Conservation (phyloP, 371 early-diverging fungal genomes). For the Actinomortierella ambigua region DNA sequence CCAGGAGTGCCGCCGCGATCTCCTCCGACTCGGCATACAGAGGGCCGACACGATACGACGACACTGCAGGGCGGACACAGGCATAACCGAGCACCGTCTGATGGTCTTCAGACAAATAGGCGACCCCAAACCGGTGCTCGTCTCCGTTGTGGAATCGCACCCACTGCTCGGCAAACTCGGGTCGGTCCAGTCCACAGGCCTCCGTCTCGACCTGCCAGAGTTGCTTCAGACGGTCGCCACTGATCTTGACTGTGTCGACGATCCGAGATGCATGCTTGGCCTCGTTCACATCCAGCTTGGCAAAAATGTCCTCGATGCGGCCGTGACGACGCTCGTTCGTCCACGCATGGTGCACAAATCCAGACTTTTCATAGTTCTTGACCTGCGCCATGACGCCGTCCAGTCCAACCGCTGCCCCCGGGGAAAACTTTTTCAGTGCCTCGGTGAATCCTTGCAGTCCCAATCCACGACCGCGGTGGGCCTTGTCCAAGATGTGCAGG, state of each 20-base stretch:
- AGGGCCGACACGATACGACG: conserved; percentile 42
- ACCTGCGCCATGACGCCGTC: conserved; percentile 44
- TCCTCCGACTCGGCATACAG: conserved; percentile 28
- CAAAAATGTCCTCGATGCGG: conserved; percentile 1
- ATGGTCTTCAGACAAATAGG: conserved; percentile 12
- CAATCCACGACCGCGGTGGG: conserved; percentile 34
- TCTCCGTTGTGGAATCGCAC: background rate
- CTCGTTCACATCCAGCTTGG: conserved; percentile 5
- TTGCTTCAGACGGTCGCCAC: background rate
- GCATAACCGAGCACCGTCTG: conserved; percentile 25
- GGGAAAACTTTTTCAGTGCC: conserved; percentile 12
- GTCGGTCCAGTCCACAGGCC: conserved; percentile 31
- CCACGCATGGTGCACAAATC: conserved; percentile 32
- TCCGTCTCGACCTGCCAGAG: conserved; percentile 15
- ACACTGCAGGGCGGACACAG: conserved; percentile 38
- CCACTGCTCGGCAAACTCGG: conserved; percentile 10
- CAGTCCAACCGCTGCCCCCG: conserved; percentile 22
- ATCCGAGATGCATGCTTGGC: background rate
- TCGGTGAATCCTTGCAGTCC: conserved; percentile 23
- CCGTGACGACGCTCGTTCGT: conserved; percentile 39
- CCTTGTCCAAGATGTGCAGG: conserved; percentile 23
- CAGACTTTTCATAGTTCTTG: conserved; percentile 36
- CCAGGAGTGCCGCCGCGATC: conserved; percentile 27
- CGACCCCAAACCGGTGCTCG: conserved; percentile 23
- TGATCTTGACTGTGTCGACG: conserved; percentile 7